These are phyloP conservation scores for Calocybe cyanea DNA, from an alignment of 768 basidiomycete genomes.

Conservation along the genomic window DNA sequence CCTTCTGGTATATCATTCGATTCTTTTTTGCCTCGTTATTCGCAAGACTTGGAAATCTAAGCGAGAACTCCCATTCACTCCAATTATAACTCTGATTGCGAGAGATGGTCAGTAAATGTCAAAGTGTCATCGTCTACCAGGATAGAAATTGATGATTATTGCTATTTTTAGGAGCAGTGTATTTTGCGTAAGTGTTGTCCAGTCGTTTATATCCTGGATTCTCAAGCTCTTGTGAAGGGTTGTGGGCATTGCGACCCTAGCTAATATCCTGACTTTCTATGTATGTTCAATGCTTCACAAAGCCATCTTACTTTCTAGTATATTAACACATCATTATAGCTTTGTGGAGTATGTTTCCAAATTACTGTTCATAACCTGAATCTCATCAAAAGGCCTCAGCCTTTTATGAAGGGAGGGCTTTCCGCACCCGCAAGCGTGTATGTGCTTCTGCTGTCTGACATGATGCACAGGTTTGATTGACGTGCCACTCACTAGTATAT, in stretches of 20 bases:
- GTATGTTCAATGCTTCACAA: slow-evolving; percentile 16
- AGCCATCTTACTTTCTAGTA: not conserved
- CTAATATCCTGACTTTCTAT: slow-evolving; percentile 41
- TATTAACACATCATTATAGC: slow-evolving; percentile 12
- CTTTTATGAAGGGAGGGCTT: slow-evolving; percentile 40
- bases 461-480: not conserved
- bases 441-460: slow-evolving; percentile 9
- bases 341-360: slow-evolving; percentile 21
- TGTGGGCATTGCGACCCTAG: slow-evolving; percentile 47
- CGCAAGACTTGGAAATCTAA: slow-evolving; percentile 38
- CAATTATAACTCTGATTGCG: slow-evolving; percentile 38
- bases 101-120: slow-evolving; percentile 43
- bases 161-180: slow-evolving; percentile 40
- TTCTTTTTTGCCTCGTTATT: slow-evolving; percentile 45
- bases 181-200: slow-evolving; percentile 43
- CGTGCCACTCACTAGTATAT: slow-evolving; percentile 30
- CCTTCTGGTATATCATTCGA: slow-evolving; percentile 43
- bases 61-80: slow-evolving; percentile 24
- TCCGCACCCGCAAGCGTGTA: slow-evolving; percentile 51
- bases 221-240: slow-evolving; percentile 27
- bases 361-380: not conserved
- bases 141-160: not conserved
- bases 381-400: slow-evolving; percentile 16
- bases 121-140: not conserved
- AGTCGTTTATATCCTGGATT: not conserved